Percentiles rank a stretch among this genome's conserved stretches.
phyloP scores from a whole-genome alignment of 1,284 basidiomycete genomes.

The Trichosporon sp. region DNA sequence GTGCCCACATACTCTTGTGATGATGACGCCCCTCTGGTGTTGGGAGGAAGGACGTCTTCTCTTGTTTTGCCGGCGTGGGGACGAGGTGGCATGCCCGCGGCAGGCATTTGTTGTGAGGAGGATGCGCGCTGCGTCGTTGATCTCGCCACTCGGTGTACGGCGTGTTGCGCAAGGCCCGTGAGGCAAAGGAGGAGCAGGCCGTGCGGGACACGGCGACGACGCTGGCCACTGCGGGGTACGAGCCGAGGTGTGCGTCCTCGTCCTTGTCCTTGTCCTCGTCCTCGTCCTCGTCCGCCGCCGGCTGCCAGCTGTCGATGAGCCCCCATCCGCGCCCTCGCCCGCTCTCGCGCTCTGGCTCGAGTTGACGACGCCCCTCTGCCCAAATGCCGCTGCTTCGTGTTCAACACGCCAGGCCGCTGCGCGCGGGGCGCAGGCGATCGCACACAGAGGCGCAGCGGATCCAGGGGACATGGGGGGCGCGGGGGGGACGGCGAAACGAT shows the following conservation, averaged over 20 bases:
- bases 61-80: neutral
- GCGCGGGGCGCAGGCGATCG: too few species aligned
- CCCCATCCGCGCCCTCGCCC: too few species aligned
- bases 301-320: too few species aligned
- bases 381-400: too few species aligned
- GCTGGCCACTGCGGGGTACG: neutral
- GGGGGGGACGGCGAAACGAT: neutral
- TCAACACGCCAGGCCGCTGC: too few species aligned
- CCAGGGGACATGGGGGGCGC: too few species aligned
- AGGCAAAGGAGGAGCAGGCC: neutral
- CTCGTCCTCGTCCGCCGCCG: too few species aligned
- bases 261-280: neutral
- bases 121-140: neutral
- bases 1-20: neutral
- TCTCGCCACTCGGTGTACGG: slow-evolving; percentile 1
- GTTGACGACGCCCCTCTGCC: too few species aligned
- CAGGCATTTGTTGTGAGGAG: neutral
- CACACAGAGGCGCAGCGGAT: too few species aligned
- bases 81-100: neutral
- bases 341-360: too few species aligned
- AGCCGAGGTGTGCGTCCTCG: neutral
- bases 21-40: neutral
- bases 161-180: neutral
- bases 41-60: neutral
- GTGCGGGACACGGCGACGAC: neutral